Base-by-base conservation (phyloP, 2,329 filamentous ascomycete species). In the Fusarium decemcellulare region DNA sequence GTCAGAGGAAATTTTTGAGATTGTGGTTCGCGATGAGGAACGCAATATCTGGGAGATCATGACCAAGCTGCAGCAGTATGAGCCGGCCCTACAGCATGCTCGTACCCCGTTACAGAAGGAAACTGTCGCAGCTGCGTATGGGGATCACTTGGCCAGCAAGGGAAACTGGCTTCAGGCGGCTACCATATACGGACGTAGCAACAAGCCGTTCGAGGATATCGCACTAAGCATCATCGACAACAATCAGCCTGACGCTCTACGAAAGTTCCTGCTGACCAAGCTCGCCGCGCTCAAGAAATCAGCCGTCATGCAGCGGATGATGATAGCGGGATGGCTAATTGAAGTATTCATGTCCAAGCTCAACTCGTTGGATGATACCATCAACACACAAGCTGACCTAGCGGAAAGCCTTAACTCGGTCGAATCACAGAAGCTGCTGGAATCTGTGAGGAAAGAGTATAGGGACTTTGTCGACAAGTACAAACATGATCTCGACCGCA, bases 261-360 rank as follows among this genome's bases (percentile, higher is more conserved):
- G 95, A 50, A 95, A 93, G 75, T 99, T 99, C 75, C 86, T 99
- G 6, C 80, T 95, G 23, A 93, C 94, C 0, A 98, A 97, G 80
- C 84, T 99, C 34, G 87, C 88, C 8, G 91, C 89, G 1, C 91
- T 94, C 76, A 97, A 94, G 79, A 97, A 95, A 79, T 88, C 91
- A 1, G 90, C 91, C 1, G 85, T 91, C 32, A 99, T 99, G 95
- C 96, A 99, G 80, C 87, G 95, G 62, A 92, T 93, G 69, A 97
- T 99, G 94, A 91, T 98, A 70, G 93, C 95, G 2, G 95, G 92
- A 71, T 99, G 96, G 96, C 87, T 99, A 44, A 87, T 98, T 10
- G 96, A 99, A 79, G 87, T 98, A 2, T 99, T 95, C 80, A 99
- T 99, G 94, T 93, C 94, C 6, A 98, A 97, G 80, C 87, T 99